phyloP scores from a whole-genome alignment of 148 eudicot genomes.

The Amaranthus hypochondriacus region DNA sequence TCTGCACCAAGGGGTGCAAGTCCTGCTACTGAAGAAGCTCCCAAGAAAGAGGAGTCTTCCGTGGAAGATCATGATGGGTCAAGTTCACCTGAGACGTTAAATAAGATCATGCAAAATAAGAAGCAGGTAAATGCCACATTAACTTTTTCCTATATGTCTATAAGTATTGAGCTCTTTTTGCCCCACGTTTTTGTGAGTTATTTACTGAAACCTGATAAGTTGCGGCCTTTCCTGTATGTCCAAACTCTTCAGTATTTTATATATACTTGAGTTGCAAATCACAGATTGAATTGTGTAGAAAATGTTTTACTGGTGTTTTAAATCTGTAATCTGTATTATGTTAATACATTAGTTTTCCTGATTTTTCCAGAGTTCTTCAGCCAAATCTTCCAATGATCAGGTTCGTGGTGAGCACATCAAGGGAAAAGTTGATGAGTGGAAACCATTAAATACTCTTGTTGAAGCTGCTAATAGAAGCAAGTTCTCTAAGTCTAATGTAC shows the following conservation, averaged over 20 bases:
- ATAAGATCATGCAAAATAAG: constrained; percentile 51
- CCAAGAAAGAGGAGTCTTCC: constrained; percentile 63
- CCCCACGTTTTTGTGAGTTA: not conserved
- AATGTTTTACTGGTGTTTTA: not conserved
- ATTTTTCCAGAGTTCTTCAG: constrained; percentile 49
- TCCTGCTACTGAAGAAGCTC: constrained; percentile 51
- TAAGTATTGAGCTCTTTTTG: not conserved
- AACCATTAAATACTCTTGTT: constrained; percentile 72
- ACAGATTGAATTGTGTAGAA: not conserved
- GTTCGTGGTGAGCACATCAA: constrained; percentile 38
- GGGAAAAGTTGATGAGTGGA: constrained; percentile 76
- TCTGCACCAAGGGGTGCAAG: constrained; percentile 46
- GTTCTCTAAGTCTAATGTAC: constrained; percentile 54
- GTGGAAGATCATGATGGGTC: constrained; percentile 57
- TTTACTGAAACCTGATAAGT: not conserved
- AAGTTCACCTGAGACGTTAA: constrained; percentile 72
- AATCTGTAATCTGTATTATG: not conserved
- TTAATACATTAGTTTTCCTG: not conserved
- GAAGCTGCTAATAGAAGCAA: constrained; percentile 90
- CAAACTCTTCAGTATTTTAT: no score
- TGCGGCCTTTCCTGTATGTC: no score
- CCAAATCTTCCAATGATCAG: constrained; percentile 45
- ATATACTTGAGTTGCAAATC: not conserved
- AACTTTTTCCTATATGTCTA: not conserved
- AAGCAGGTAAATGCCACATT: constrained; percentile 55